Conservation (phyloP, 495 filamentous ascomycete genomes). For the Chlorociboria aeruginascens region DNA sequence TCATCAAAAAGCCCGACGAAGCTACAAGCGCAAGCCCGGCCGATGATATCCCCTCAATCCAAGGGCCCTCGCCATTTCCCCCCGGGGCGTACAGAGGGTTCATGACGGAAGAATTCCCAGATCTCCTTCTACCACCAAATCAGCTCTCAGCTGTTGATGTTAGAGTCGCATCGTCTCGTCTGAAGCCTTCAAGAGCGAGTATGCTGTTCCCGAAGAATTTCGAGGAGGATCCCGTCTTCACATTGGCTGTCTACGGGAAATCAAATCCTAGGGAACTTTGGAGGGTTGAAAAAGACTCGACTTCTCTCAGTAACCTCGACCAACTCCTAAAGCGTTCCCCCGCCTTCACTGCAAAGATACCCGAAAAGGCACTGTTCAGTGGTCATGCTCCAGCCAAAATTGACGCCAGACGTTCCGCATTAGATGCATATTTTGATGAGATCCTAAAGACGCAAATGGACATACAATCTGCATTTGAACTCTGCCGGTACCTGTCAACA, state of each 20-base stretch:
- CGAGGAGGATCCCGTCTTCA: constrained; percentile 91
- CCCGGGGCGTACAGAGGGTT: constrained; percentile 50
- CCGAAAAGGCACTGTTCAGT: constrained; percentile 75
- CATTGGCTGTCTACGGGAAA: constrained; percentile 70
- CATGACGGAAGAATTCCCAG: constrained; percentile 71
- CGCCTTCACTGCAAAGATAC: constrained; percentile 57
- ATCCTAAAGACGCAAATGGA: constrained; percentile 74
- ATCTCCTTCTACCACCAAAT: constrained; percentile 75
- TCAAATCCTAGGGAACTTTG: constrained; percentile 73
- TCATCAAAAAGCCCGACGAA: constrained; percentile 24
- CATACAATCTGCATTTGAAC: constrained; percentile 60
- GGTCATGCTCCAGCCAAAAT: constrained; percentile 92
- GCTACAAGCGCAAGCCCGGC: not conserved
- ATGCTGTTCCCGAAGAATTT: constrained; percentile 55
- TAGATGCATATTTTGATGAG: constrained; percentile 76
- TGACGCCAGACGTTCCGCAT: constrained; percentile 68
- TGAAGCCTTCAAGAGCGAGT: constrained; percentile 81
- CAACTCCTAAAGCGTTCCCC: constrained; percentile 59
- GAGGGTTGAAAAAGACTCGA: constrained; percentile 84
- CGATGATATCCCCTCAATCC: constrained; percentile 3
- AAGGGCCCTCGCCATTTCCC: constrained; percentile 5
- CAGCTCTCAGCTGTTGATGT: constrained; percentile 79
- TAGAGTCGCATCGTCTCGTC: constrained; percentile 81
- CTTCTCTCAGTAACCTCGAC: constrained; percentile 72
- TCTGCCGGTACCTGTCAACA: constrained; percentile 81